Base-by-base conservation (phyloP, 176 grass and related monocot genomes). In the bread wheat (Triticum aestivum) region DNA sequence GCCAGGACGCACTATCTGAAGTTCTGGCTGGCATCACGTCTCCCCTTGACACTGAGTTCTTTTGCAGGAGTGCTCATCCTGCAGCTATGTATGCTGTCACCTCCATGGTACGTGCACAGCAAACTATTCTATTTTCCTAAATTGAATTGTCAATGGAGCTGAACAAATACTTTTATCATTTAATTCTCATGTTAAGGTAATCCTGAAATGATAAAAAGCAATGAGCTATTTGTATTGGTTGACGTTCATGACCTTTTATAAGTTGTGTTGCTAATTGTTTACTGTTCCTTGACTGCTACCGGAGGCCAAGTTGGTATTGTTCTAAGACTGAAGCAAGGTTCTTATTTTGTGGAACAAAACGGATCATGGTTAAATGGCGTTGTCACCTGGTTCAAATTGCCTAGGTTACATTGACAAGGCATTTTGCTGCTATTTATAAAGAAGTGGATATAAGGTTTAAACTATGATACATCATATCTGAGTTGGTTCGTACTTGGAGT, bases 31-130 rank as follows among this genome's bases (percentile, higher is more conserved):
- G 27, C 71, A 84, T 84, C 45, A n/a, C 59, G 30, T 75, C 39
- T 76, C 82, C 82, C 26, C 17, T 84, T 84, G 71, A 84, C 18
- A 17, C 61, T 51, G 44, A n/a, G 49, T 61, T 76, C 73, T 61
- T 84, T 33, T 75, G 24, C 59, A 76, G 34, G 23, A 74, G 39
- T 76, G 39, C 29, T n/a, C 11, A 52, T 32, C 18, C 58, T 4
- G 30, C 38, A 30, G 9, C 71, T 45, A 18, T 51, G 26, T 84
- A 84, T 84, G 21, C 27, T 65, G 26, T 76, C 9, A 42, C 59
- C n/a, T 76, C 83, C 45, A 61, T 76, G 83, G 83, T 84, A 84
- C 2, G 83, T 76, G 4, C 11, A 51, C 72, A 35, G 6, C 12
- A 75, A 65, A 33, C 11, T 9, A 10, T 75, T 61, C 0, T 71